Percentiles rank a stretch among this genome's conserved stretches.
Conservation (phyloP, 2,329 filamentous ascomycete species). For the Fusarium caatingaense region DNA sequence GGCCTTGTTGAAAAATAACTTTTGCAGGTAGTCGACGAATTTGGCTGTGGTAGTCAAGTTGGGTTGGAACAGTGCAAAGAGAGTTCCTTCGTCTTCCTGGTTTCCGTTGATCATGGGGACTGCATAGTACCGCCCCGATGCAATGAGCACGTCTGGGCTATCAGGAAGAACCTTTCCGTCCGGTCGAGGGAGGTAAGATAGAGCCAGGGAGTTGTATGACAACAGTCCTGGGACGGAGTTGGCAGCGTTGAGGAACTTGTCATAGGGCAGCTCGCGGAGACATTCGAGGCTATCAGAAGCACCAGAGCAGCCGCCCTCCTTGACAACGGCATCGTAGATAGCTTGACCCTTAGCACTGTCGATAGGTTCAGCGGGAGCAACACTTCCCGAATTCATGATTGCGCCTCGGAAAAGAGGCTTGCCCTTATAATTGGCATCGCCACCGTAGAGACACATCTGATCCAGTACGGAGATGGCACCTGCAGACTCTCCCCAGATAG, state of each 20-base stretch:
- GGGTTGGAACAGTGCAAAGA: conserved; percentile 76
- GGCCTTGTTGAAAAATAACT: conserved; percentile 70
- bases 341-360: conserved; percentile 74
- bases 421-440: conserved; percentile 79
- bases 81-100: conserved; percentile 83
- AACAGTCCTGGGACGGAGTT: conserved; percentile 77
- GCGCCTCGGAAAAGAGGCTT: conserved; percentile 78
- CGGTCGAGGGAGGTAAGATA: conserved; percentile 80
- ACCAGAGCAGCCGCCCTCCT: conserved; percentile 69
- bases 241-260: conserved; percentile 70
- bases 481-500: conserved; percentile 81
- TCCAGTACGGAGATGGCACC: conserved; percentile 79
- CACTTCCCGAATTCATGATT: conserved; percentile 81
- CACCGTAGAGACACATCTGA: conserved; percentile 80
- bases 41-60: conserved; percentile 73
- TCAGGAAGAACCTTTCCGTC: conserved; percentile 72
- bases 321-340: conserved; percentile 71
- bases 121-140: conserved; percentile 60
- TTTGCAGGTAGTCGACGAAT: conserved; percentile 70
- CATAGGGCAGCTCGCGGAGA: conserved; percentile 70
- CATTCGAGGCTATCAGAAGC: conserved; percentile 71
- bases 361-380: conserved; percentile 71
- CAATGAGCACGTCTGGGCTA: conserved; percentile 70
- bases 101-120: conserved; percentile 72
- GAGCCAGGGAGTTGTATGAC: conserved; percentile 73